phyloP scores from a whole-genome alignment of 1,284 basidiomycete genomes.

The Cerioporus squamosus region DNA sequence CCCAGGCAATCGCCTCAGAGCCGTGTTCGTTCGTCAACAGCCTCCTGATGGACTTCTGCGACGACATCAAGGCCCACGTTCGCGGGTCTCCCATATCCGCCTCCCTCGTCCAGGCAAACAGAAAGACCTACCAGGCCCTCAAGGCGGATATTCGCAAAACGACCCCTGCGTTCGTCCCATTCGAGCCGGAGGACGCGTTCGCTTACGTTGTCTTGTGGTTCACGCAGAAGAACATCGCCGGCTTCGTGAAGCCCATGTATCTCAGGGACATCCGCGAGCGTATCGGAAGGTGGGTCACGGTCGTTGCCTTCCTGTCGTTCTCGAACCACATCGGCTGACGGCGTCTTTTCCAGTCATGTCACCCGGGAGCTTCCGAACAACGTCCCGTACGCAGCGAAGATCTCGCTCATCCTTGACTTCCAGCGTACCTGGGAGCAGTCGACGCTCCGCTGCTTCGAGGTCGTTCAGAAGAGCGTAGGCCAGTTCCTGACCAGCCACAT shows the following conservation, averaged over 20 bases:
- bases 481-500: conserved; percentile 24
- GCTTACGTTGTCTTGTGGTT: too few relatives aligned
- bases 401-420: conserved; percentile 43
- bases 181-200: neutral
- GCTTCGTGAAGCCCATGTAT: too few relatives aligned
- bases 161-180: conserved; percentile 43
- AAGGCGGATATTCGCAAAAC: conserved; percentile 28
- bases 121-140: conserved; percentile 6
- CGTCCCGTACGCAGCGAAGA: conserved; percentile 54
- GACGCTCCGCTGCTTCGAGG: conserved; percentile 41
- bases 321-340: too few relatives aligned
- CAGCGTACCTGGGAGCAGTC: conserved; percentile 31
- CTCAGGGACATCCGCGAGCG: too few relatives aligned
- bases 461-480: conserved; percentile 29
- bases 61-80: conserved; percentile 40
- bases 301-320: too few relatives aligned
- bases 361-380: conserved; percentile 55
- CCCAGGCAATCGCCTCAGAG: conserved; percentile 42
- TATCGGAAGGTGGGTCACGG: conserved; percentile 21
- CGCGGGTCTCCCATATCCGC: conserved; percentile 33
- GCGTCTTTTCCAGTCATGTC: conserved; percentile 38
- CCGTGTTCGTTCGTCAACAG: conserved; percentile 50
- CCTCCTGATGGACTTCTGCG: conserved; percentile 51
- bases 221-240: too few relatives aligned
- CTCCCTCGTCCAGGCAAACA: conserved; percentile 13